phyloP scores from a whole-genome alignment of 257 asterid genomes.

The Rauvolfia tetraphylla region DNA sequence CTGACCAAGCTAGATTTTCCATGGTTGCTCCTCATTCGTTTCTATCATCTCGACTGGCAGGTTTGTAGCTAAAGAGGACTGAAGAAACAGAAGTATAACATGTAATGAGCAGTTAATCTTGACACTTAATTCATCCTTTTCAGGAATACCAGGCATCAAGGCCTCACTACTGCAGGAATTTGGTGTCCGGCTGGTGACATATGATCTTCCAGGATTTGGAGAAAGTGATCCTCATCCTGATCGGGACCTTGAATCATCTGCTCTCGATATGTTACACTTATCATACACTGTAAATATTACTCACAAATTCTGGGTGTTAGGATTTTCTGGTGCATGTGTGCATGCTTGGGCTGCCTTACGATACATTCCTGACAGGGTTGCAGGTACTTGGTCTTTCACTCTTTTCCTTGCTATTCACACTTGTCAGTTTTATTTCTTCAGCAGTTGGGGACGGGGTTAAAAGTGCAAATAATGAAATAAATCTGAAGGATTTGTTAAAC shows the following conservation, averaged over 20 bases:
- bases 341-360: constrained; percentile 96
- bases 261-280: constrained; percentile 81
- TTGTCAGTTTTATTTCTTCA: not conserved
- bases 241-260: constrained; percentile 86
- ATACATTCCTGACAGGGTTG: constrained; percentile 88
- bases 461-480: not conserved
- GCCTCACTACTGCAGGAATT: constrained; percentile 60
- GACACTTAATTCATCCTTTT: not conserved
- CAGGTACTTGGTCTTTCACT: constrained; percentile 38
- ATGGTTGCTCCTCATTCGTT: constrained; percentile 70
- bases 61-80: constrained; percentile 30
- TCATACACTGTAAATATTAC: constrained; percentile 72
- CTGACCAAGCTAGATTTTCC: constrained; percentile 74
- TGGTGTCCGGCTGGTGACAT: constrained; percentile 78
- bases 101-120: constrained; percentile 1
- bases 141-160: constrained; percentile 86
- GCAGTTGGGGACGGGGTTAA: not conserved
- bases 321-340: constrained; percentile 68
- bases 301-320: constrained; percentile 87
- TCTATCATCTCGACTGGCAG: constrained; percentile 94
- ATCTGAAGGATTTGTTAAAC: not conserved
- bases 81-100: not conserved
- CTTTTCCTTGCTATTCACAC: not conserved
- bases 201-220: constrained; percentile 95
- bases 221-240: constrained; percentile 92